Conservation (phyloP, 2,329 filamentous ascomycete species). For the Aspergillus versicolor region DNA sequence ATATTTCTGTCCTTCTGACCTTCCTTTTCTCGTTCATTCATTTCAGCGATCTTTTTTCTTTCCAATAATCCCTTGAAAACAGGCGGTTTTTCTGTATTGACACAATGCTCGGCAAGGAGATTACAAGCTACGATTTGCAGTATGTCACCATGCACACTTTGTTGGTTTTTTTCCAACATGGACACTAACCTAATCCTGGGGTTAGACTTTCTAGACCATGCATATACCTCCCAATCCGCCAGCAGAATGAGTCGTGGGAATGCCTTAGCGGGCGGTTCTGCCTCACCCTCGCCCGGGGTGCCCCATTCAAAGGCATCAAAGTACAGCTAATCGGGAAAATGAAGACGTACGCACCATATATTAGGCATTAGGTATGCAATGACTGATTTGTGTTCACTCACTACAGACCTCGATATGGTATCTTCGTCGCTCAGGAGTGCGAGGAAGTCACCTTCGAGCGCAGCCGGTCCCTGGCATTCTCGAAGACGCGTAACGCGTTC, state of each 20-base stretch:
- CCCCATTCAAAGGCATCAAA: conserved; percentile 16
- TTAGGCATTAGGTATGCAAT: neutral
- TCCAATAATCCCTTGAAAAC: too few relatives aligned
- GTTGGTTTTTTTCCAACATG: too few relatives aligned
- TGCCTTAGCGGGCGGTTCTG: conserved; percentile 15
- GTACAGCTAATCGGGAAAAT: conserved; percentile 16
- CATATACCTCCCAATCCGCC: conserved; percentile 14
- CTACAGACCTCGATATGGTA: neutral
- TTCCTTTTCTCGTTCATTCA: neutral
- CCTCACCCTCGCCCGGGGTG: conserved; percentile 7
- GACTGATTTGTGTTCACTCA: neutral
- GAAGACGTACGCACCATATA: conserved; percentile 13
- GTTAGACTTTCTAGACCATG: conserved; percentile 18
- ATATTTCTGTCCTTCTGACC: neutral
- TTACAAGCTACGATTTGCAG: neutral
- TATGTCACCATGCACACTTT: neutral
- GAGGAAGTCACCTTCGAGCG: conserved; percentile 15
- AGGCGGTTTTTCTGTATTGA: neutral
- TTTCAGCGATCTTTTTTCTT: neutral
- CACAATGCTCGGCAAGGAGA: neutral
- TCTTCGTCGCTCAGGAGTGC: neutral
- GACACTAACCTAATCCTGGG: neutral
- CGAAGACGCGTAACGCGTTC: conserved; percentile 17
- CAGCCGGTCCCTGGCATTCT: conserved; percentile 16
- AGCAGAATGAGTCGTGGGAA: neutral